Percentiles rank a stretch among this genome's conserved stretches.
phyloP scores from a whole-genome alignment of 1,139 yeast species.

The Candida frijolesensis region DNA sequence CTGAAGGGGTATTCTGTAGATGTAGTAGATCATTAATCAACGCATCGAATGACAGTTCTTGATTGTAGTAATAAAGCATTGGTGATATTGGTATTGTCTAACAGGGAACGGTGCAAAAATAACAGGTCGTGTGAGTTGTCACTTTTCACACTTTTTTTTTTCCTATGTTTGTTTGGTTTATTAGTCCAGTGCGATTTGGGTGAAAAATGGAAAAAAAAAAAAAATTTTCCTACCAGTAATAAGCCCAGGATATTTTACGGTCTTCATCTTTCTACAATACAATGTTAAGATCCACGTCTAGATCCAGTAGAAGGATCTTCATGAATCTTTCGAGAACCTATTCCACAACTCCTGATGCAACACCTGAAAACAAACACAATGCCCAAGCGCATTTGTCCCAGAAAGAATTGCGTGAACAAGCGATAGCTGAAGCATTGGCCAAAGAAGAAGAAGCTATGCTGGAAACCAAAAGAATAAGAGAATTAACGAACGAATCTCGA shows the following conservation, averaged over 20 bases:
- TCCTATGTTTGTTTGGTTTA: no score
- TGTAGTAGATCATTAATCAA: constrained; percentile 1
- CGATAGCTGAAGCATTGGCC: constrained; percentile 48
- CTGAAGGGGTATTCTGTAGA: neutral
- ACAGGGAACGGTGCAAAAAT: no score
- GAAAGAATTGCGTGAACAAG: constrained; percentile 41
- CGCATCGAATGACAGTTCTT: constrained; percentile 10
- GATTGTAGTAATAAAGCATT: constrained; percentile 13
- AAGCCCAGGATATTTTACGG: neutral
- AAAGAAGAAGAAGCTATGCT: constrained; percentile 45
- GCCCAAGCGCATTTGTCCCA: constrained; percentile 20
- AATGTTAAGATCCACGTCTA: constrained; percentile 9
- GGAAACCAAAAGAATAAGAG: constrained; percentile 39
- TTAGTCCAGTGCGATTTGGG: neutral
- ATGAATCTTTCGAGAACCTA: constrained; percentile 2
- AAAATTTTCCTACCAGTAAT: no score
- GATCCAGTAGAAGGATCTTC: neutral
- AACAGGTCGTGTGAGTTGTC: constrained; percentile 7
- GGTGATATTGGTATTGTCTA: neutral
- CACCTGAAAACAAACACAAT: neutral
- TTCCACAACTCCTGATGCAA: neutral
- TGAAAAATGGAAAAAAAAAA: neutral
- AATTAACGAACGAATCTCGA: constrained; percentile 32
- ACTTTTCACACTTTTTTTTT: neutral
- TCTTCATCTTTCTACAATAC: no score